Base-by-base conservation (phyloP, 129 eudicot species). In the Flaveria brownii region DNA sequence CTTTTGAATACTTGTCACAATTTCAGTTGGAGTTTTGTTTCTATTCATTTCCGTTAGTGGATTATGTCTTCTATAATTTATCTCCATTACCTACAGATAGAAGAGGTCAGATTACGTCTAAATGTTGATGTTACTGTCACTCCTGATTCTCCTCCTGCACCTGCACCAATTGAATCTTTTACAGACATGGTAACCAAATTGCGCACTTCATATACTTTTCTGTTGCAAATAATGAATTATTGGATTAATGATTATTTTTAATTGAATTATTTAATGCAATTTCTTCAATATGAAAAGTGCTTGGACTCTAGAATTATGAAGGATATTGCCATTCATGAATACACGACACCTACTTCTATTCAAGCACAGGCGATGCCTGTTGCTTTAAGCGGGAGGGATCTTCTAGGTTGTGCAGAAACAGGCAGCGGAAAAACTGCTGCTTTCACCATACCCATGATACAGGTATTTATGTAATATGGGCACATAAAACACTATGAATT, bases 351-450 rank as follows among this genome's bases (percentile, higher is more conserved):
- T 15, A 91, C 97, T 57, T 88, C 97, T 55, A 88, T 91, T 56
- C 97, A 91, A 78, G 97, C 97, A 10, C 97, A 91, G 73, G 91
- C 97, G 73, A 88, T 91, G 97, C 97, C 97, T 36, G 88, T 91
- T 77, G 97, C 97, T 77, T 84, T 91, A 63, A 88, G 91, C 71
- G 93, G 94, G 55, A 86, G 90, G 80, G 97, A 91, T 86, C 97
- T 91, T 68, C 82, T 88, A 74, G 97, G 97, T 26, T 91, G 97
- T 73, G 94, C 97, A 63, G 97, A 91, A 88, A 88, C 97, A 75
- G 97, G 97, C 68, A 91, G 97, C 61, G 97, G 97, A 10, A 91
- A 91, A 83, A 91, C 97, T 72, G 97, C 97, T 81, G 97, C 97
- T 57, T 91, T 91, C 28, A 68, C 91, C 16, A 84, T 91, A 54